phyloP scores from a whole-genome alignment of 2,329 filamentous ascomycete genomes.

The Pseudodiploospora longispora region DNA sequence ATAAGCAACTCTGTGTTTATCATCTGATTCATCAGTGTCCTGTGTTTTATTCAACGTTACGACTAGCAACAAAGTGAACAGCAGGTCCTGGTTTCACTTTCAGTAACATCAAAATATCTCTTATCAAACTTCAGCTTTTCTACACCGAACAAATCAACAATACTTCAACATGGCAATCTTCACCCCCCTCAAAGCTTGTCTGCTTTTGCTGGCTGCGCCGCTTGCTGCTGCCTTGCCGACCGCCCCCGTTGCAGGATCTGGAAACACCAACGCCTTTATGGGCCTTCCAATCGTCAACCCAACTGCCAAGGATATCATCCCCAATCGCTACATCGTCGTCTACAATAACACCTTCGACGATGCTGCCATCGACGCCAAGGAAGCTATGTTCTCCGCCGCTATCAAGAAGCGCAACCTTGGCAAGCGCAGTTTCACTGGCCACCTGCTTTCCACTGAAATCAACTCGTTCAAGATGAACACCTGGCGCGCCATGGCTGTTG shows the following conservation, averaged over 20 bases:
- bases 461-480: conserved; percentile 37
- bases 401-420: conserved; percentile 50
- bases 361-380: conserved; percentile 40
- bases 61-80: background rate
- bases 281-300: conserved; percentile 43
- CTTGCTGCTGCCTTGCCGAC: conserved; percentile 20
- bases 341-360: conserved; percentile 48
- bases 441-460: conserved; percentile 38
- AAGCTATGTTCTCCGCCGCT: conserved; percentile 37
- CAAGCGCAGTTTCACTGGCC: conserved; percentile 41
- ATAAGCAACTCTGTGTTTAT: conserved; percentile 1
- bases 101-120: background rate
- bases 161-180: conserved; percentile 17
- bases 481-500: conserved; percentile 47
- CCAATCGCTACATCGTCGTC: conserved; percentile 56
- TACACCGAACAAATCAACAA: too few species aligned
- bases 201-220: conserved; percentile 16
- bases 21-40: background rate
- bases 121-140: background rate
- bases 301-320: conserved; percentile 38
- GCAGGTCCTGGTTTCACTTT: conserved; percentile 7
- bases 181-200: conserved; percentile 15
- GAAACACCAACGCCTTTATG: conserved; percentile 22
- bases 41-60: background rate
- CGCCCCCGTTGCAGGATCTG: conserved; percentile 7